Base-by-base conservation (phyloP, 2,329 filamentous ascomycete genomes). In the Colletotrichum theobromicola region DNA sequence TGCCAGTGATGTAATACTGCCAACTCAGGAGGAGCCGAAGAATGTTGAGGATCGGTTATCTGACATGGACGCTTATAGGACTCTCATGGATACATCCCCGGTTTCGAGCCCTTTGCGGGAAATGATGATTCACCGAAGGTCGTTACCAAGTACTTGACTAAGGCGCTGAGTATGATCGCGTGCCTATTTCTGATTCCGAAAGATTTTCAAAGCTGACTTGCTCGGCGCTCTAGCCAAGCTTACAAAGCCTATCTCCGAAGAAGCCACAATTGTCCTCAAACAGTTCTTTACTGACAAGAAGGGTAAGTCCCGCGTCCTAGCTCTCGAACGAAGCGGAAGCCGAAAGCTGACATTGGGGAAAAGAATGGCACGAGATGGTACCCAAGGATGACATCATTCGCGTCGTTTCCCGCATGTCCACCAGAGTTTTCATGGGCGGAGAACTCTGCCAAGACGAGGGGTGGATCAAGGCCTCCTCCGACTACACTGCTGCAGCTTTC, bases 401-500 rank as follows among this genome's bases (percentile, higher is more conserved):
- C n/a, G 68, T 78, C 13, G 69, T 78, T 8, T 61, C 78, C 1
- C 75, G 76, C 9, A 68, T 78, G 35, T 74, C 78, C 8, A 76
- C 75, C 13, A 55, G 74, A 21, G 75, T 79, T 2, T 79, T 79
- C 46, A 76, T 78, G 61, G 78, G 78, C 6, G 67, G 60, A 5
- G 53, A 66, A 2, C 37, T 66, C 53, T 74, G 67, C 67, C 61
- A 55, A 9, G 61, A 79, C 28, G 53, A 74, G 13, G 67, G 75
- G 21, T 79, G 78, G 76, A 55, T 76, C 53, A 53, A 76, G 16
- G 75, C 70, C 7, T 57, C 72, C 4, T n/a, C 67, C 5, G 15
- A 74, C 21, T 77, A 76, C 61, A 69, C 67, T 32, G 30, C 53
- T 32, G 16, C 50, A n/a, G 30, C 53, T 7, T 69, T 77, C 53